Conservation (phyloP, 345 rosid genomes). For the Erodium maritimum region DNA sequence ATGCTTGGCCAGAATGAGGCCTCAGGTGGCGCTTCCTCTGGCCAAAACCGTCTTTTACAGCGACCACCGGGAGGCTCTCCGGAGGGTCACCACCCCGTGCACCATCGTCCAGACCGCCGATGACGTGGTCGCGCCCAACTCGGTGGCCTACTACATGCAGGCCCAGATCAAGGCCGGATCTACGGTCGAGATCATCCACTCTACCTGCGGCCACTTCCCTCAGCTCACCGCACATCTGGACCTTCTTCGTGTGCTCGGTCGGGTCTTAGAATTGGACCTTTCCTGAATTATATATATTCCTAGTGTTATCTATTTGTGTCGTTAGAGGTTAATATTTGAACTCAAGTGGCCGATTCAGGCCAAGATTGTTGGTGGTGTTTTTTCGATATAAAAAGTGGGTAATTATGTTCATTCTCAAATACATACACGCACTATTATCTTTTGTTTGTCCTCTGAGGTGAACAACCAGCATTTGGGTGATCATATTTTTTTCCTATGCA, state of each 20-base stretch:
- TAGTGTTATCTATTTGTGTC: too few species aligned
- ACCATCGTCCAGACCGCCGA: conserved; percentile 9
- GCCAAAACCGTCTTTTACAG: conserved; percentile 8
- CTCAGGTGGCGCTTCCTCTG: conserved; percentile 4
- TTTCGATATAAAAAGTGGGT: too few species aligned
- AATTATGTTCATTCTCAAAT: too few species aligned
- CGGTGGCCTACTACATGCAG: conserved; percentile 10
- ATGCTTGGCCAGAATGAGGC: conserved; percentile 9
- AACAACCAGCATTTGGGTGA: too few species aligned
- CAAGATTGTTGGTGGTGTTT: too few species aligned
- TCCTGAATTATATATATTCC: not conserved
- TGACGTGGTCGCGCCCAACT: conserved; percentile 11
- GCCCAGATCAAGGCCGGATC: conserved; percentile 5
- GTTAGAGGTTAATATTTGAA: too few species aligned
- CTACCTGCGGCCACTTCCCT: conserved; percentile 7
- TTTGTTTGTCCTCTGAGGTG: too few species aligned
- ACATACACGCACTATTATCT: too few species aligned
- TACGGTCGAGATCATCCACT: conserved; percentile 7
- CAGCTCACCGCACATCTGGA: conserved; percentile 4
- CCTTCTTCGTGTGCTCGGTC: conserved; percentile 5
- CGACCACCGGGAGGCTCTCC: conserved; percentile 9
- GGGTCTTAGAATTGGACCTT: conserved; percentile 5
- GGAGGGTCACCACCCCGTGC: conserved; percentile 4
- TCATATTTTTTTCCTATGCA: too few species aligned
- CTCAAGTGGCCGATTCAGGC: too few species aligned